Evolutionary conservation across 805 yeast genomes (phyloP).

Genomic region (Spathaspora hagerdaliae): DNA sequence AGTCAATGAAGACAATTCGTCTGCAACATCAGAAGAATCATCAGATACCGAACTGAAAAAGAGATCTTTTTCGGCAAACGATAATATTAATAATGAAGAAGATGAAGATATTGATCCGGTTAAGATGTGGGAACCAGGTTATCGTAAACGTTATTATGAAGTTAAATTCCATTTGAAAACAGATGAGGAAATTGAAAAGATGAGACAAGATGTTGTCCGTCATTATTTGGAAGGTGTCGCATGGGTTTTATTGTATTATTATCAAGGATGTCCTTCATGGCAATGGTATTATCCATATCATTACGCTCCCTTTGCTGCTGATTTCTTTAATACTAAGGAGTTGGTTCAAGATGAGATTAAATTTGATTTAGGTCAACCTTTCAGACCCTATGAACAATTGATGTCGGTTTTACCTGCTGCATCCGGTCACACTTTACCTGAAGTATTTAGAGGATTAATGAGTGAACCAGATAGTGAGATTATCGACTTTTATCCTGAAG

Average conservation of each 20-base stretch:
- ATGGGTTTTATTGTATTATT: slow-evolving; percentile 93
- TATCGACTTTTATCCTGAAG: slow-evolving; percentile 86
- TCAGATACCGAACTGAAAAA: slow-evolving; percentile 5
- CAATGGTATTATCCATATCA: slow-evolving; percentile 96
- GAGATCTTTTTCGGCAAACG: slow-evolving; percentile 16
- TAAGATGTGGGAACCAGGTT: slow-evolving; percentile 83
- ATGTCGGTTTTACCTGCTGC: slow-evolving; percentile 96
- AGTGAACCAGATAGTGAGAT: slow-evolving; percentile 73
- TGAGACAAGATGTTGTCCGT: slow-evolving; percentile 57
- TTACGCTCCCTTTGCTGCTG: slow-evolving; percentile 96
- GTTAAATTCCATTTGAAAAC: slow-evolving; percentile 62
- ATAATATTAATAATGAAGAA: slow-evolving; percentile 4
- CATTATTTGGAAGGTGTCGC: slow-evolving; percentile 90
- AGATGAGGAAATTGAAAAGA: slow-evolving; percentile 49
- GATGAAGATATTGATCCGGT: slow-evolving; percentile 43
- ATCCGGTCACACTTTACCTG: slow-evolving; percentile 81
- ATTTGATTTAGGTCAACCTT: slow-evolving; percentile 72
- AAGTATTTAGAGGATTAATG: slow-evolving; percentile 79
- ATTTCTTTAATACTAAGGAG: slow-evolving; percentile 56
- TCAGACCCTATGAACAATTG: slow-evolving; percentile 86
- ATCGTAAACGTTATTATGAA: slow-evolving; percentile 73
- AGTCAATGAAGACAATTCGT: slow-evolving; percentile 7
- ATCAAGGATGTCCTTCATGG: slow-evolving; percentile 99
- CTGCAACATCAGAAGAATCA: slow-evolving; percentile 1
- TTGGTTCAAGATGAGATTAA: slow-evolving; percentile 45